Percentiles rank a stretch among this genome's conserved stretches.
Evolutionary conservation across 805 yeast genomes (phyloP).

Genomic region (Scheffersomyces amazonensis): DNA sequence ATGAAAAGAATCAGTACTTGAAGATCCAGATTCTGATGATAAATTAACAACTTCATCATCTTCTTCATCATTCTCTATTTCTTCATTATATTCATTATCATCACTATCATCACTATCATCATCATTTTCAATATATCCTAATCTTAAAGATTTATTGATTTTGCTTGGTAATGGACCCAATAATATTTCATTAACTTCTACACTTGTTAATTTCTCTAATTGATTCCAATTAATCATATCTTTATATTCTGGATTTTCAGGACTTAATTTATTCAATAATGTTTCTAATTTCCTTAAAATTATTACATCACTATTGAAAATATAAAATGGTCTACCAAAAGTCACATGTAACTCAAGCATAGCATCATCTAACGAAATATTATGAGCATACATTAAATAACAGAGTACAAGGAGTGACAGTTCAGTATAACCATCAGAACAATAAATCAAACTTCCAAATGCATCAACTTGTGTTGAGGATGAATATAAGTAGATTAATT

Average conservation of each 20-base stretch:
- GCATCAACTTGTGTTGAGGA: constrained; percentile 29
- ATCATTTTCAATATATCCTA: constrained; percentile 27
- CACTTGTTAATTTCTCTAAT: constrained; percentile 24
- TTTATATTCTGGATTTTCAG: constrained; percentile 21
- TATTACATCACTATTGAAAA: constrained; percentile 72
- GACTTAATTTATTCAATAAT: constrained; percentile 59
- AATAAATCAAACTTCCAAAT: constrained; percentile 57
- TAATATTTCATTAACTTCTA: constrained; percentile 34
- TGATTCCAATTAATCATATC: constrained; percentile 23
- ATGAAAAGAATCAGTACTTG: not conserved
- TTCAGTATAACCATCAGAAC: constrained; percentile 92
- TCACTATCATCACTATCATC: constrained; percentile 3
- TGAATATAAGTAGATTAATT: constrained; percentile 49
- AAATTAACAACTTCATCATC: constrained; percentile 5
- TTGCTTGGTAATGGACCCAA: constrained; percentile 12
- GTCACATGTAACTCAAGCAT: constrained; percentile 58
- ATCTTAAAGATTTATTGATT: constrained; percentile 10
- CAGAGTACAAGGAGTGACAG: constrained; percentile 73
- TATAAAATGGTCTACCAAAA: constrained; percentile 76
- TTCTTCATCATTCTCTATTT: constrained; percentile 7
- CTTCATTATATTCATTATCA: constrained; percentile 7
- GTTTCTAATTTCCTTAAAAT: constrained; percentile 65
- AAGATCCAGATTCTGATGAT: not conserved
- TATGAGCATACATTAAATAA: constrained; percentile 67
- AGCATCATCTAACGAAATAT: constrained; percentile 61